A percentile compares a stretch with the other conserved stretches of the same genome.
Evolutionary conservation across 306 rosid genomes (phyloP).

Genomic region (Acacia crassicarpa): DNA sequence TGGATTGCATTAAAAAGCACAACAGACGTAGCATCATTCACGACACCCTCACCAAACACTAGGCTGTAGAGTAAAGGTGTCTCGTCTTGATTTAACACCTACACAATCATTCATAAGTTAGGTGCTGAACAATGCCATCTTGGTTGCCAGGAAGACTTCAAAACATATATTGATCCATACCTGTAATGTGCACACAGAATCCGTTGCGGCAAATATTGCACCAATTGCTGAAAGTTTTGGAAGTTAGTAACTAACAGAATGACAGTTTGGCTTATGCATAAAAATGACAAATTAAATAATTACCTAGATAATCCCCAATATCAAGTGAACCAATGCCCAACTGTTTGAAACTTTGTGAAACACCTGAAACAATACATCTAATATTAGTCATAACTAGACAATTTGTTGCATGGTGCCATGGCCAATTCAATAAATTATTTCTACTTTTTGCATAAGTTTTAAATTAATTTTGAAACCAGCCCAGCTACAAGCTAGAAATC

Average conservation of each 20-base stretch:
- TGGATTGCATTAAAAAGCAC: conserved; percentile 97
- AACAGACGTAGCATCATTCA: conserved; percentile 96
- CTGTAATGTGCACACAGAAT: conserved; percentile 99
- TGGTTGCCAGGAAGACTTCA: conserved; percentile 18
- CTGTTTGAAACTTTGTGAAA: conserved; percentile 54
- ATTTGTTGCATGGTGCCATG: conserved; percentile 1
- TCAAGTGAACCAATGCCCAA: conserved; percentile 73
- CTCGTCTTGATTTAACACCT: conserved; percentile 95
- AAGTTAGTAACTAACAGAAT: conserved; percentile 28
- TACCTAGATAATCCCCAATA: conserved; percentile 82
- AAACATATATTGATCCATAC: conserved; percentile 40
- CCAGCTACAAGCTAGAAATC: conserved; percentile 6
- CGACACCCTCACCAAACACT: conserved; percentile 98
- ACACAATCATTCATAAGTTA: conserved; percentile 41
- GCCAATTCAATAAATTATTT: background rate
- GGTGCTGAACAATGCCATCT: conserved; percentile 26
- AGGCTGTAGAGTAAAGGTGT: conserved; percentile 97
- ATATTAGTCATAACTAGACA: conserved; percentile 25
- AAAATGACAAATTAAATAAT: conserved; percentile 6
- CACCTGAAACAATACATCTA: conserved; percentile 74
- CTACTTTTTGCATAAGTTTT: background rate
- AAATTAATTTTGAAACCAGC: background rate
- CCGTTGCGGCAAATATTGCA: conserved; percentile 95
- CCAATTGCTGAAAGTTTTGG: conserved; percentile 72
- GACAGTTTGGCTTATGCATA: conserved; percentile 1